Percentiles rank a stretch among this genome's conserved stretches.
These are phyloP conservation scores for Fusarium stilboides DNA, from an alignment of 2,329 filamentous ascomycete genomes.

Conservation along the genomic window DNA sequence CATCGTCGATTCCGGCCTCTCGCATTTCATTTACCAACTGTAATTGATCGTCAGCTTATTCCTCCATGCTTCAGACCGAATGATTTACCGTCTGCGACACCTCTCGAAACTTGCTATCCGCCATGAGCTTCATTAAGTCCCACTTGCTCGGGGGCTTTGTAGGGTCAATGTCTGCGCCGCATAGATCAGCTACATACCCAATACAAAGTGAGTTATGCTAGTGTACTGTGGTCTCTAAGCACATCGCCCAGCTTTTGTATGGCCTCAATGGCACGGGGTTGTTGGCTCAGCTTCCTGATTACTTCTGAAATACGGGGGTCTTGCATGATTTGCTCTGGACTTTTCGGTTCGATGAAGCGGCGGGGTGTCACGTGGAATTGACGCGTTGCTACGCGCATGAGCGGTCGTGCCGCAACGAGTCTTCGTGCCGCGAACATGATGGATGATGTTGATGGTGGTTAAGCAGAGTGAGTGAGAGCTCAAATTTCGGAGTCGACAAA, in stretches of 20 bases:
- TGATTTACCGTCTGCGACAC: slow-evolving; percentile 30
- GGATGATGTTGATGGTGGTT: not conserved
- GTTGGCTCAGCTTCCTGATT: slow-evolving; percentile 41
- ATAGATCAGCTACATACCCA: not conserved
- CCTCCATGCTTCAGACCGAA: accelerated
- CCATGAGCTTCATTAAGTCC: slow-evolving; percentile 45
- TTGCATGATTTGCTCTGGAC: slow-evolving; percentile 30
- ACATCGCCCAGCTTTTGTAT: slow-evolving; percentile 43
- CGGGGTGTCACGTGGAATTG: slow-evolving; percentile 32
- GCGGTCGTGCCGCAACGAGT: slow-evolving; percentile 18
- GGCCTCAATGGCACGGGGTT: slow-evolving; percentile 39
- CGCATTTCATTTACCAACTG: slow-evolving; percentile 43
- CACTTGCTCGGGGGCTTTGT: slow-evolving; percentile 42
- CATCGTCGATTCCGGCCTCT: slow-evolving; percentile 43
- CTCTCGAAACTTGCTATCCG: slow-evolving; percentile 46
- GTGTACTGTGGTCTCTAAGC: slow-evolving; percentile 36
- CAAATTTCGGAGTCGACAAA: slow-evolving; percentile 27
- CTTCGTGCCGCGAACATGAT: slow-evolving; percentile 38
- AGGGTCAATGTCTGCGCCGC: slow-evolving; percentile 35
- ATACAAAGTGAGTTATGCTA: accelerated
- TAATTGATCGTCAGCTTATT: not conserved
- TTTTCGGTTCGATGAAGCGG: slow-evolving; percentile 27
- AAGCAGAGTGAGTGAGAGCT: not conserved
- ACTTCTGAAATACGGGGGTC: slow-evolving; percentile 41
- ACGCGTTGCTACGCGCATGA: slow-evolving; percentile 30